Base-by-base conservation (phyloP, 768 basidiomycete genomes). In the Phylloporus sp. region DNA sequence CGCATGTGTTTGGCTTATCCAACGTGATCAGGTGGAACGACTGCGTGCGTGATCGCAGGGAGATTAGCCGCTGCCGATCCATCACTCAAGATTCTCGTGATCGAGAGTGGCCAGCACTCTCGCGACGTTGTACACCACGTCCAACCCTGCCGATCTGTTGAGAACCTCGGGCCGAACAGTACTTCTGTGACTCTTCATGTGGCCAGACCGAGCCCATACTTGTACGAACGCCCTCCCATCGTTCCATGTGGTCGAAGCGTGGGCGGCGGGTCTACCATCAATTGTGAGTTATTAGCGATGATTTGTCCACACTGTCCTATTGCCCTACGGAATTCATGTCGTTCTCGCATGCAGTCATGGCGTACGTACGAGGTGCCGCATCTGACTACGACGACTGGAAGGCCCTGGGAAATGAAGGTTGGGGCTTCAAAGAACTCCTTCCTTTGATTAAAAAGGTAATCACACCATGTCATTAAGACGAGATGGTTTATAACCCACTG, bases 381-480 rank as follows among this genome's bases (percentile, higher is more conserved):
- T 82, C 80, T 0, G 83, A 85, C 56, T 83, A 77, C 46, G 79
- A 85, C 54, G 77, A 77, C 39, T 84, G 82, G 83, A 54, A 32
- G 3, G 56, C 67, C 3, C 60, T 76, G 26, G 69, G 68, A 5
- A 82, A 83, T 56, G 62, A 73, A 3, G 82, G 82, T 4, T 86
- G 83, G 83, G 71, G 79, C 8, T 76, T 78, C 1, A 67, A 70
- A 33, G 67, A 78, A 24, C 58, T 86, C 9, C 73, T 84, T 26
- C 81, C 82, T 0, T 65, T 82, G 27, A 49, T 82, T 31, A 74
- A 70, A 49, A 82, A 82, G 73, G 84, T 77, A 46, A 8, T 42
- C 26, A 7, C 10, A 8, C n/a, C 21, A 2, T 10, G 14, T 8
- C 1, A 1, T 8, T 43, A 1, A 6, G 5, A 11, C 9, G 14